phyloP scores from a whole-genome alignment of 768 basidiomycete species.

The Phylloporus sp. region DNA sequence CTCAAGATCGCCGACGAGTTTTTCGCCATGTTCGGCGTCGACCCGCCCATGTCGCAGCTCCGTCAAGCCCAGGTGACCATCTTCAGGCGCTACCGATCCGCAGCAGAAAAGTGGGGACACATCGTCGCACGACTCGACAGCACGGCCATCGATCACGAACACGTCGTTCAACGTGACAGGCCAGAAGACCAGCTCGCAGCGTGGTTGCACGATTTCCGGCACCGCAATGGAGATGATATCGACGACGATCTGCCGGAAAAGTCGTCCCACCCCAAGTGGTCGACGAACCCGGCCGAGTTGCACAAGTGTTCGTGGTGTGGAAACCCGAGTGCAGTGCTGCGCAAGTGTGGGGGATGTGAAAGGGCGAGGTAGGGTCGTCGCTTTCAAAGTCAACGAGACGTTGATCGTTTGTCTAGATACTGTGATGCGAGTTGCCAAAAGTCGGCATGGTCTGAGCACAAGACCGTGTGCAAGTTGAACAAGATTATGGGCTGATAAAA shows the following conservation, averaged over 20 bases:
- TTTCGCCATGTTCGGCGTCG: constrained; percentile 39
- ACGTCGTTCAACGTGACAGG: constrained; percentile 34
- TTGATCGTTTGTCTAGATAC: constrained; percentile 6
- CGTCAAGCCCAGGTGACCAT: constrained; percentile 50
- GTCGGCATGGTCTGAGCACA: constrained; percentile 16
- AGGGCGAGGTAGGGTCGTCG: constrained; percentile 32
- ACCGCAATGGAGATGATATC: constrained; percentile 37
- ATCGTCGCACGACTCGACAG: constrained; percentile 38
- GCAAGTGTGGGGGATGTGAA: constrained; percentile 46
- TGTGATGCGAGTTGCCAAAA: constrained; percentile 15
- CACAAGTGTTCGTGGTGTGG: constrained; percentile 61
- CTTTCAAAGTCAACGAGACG: no score
- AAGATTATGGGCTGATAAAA: neutral
- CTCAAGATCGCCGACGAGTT: constrained; percentile 53
- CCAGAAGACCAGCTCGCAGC: constrained; percentile 53
- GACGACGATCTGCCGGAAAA: constrained; percentile 27
- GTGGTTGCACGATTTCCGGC: constrained; percentile 49
- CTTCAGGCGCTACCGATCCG: constrained; percentile 41
- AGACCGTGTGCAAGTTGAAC: constrained; percentile 8
- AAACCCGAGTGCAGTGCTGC: constrained; percentile 54
- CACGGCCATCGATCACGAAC: constrained; percentile 27
- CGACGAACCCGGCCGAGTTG: constrained; percentile 44
- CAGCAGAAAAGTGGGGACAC: constrained; percentile 43
- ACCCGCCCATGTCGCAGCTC: constrained; percentile 47
- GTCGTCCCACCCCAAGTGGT: constrained; percentile 42